phyloP scores from a whole-genome alignment of 345 rosid genomes.

The Raphanus raphanistrum region DNA sequence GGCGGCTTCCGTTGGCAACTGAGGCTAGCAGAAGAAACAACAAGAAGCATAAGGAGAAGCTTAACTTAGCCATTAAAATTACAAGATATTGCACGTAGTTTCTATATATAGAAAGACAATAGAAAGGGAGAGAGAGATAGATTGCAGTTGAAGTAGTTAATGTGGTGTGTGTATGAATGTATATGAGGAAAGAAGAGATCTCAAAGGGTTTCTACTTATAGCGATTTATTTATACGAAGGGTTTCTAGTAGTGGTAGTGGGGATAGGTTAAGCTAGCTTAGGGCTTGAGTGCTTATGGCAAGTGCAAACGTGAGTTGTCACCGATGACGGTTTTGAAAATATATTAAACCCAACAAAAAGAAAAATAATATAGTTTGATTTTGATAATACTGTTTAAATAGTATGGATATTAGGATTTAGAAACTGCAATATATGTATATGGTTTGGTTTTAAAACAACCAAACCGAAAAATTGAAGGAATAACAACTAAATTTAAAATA shows the following conservation, averaged over 20 bases:
- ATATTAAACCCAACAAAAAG: background rate
- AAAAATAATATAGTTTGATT: background rate
- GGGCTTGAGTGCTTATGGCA: slow-evolving; percentile 25
- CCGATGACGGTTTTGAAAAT: slow-evolving; percentile 21
- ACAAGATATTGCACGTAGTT: background rate
- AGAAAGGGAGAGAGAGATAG: background rate
- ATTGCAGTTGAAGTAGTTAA: background rate
- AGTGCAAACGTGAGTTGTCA: slow-evolving; percentile 39
- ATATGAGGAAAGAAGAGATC: slow-evolving; percentile 30
- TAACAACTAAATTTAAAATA: background rate
- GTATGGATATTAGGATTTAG: background rate
- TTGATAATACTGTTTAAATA: background rate
- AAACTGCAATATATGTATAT: background rate
- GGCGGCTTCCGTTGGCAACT: slow-evolving; percentile 25
- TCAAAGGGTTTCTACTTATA: slow-evolving; percentile 33
- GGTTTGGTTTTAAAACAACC: background rate
- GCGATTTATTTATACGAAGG: slow-evolving; percentile 9
- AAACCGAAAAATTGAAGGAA: background rate
- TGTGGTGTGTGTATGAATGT: slow-evolving; percentile 12
- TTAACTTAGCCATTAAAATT: slow-evolving; percentile 34
- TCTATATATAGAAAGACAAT: background rate
- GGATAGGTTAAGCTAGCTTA: slow-evolving; percentile 23
- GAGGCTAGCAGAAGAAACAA: slow-evolving; percentile 36
- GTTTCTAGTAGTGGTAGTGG: slow-evolving; percentile 14
- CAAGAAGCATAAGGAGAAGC: slow-evolving; percentile 23